Percentiles rank a stretch among this genome's conserved stretches.
phyloP scores from a whole-genome alignment of 257 asterid genomes.

The Euphrasia confusa region DNA sequence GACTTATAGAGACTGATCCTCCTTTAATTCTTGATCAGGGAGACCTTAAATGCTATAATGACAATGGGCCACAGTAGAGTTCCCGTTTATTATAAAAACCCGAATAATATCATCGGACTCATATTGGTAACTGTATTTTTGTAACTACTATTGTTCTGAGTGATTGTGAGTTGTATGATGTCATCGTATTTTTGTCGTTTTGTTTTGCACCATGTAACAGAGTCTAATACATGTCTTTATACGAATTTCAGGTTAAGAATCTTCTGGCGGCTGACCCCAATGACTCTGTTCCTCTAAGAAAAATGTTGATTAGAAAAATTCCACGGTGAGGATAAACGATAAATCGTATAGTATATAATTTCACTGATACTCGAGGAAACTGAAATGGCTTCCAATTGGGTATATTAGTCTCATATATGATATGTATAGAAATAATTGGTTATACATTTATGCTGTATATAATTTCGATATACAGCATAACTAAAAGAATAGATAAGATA shows the following conservation, averaged over 20 bases:
- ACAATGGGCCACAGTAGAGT: constrained; percentile 95
- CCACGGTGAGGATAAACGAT: constrained; percentile 58
- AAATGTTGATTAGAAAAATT: constrained; percentile 81
- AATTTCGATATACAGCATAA: not conserved
- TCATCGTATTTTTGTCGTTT: constrained; percentile 2
- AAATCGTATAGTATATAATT: not conserved
- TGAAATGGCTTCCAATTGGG: not conserved
- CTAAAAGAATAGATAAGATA: too few species aligned
- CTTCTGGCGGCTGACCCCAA: constrained; percentile 85
- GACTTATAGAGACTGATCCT: constrained; percentile 2
- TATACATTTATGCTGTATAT: constrained; percentile 1
- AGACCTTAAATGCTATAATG: constrained; percentile 88
- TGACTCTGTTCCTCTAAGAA: constrained; percentile 80
- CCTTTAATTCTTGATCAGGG: constrained; percentile 47
- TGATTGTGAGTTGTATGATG: constrained; percentile 1
- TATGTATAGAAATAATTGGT: not conserved
- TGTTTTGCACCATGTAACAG: constrained; percentile 8
- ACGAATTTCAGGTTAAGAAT: constrained; percentile 67
- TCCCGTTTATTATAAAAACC: constrained; percentile 68
- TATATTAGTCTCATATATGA: constrained; percentile 6
- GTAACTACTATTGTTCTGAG: not conserved
- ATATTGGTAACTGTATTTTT: constrained; percentile 57
- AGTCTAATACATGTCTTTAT: constrained; percentile 13
- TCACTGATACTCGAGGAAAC: not conserved
- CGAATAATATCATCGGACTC: constrained; percentile 83